Evolutionary conservation across 208 protist genomes (phyloP), one percentile per base, ranked within the genome.

Genomic region (Trypanosoma scelopori): DNA sequence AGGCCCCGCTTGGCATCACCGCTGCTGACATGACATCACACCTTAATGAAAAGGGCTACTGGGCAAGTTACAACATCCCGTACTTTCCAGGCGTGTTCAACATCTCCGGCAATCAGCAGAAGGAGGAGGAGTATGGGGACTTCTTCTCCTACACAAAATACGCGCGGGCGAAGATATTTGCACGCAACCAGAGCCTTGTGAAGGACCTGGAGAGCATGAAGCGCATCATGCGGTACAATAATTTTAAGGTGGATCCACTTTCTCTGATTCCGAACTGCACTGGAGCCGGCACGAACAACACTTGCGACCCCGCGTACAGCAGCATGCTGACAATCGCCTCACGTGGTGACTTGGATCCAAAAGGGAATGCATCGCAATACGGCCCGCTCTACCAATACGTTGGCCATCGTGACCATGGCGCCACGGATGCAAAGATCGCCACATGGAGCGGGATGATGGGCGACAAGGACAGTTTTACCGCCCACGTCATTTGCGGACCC

Each of bases 21-120:
- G 53, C 51, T n/a, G 43, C 57, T 20, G 95, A 98, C 63, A 72
- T 84, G 32, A 95, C 90, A 1, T 20, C 22, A 7, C 35, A 71
- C 16, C 57, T 93, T 0, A 66, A 49, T 16, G 53, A 55, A 20
- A 23, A 67, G 12, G 66, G 65, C 5, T 92, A 85, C 71, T 95
- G 84, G 84, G 74, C 86, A 18, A 83, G 72, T 49, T 97, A 91
- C 74, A 97, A 97, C 67, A 75, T 91, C 37, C 91, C 91, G 22
- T 92, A 65, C 48, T 90, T 92, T 56, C 32, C 55, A 16, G 67
- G 82, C 46, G 79, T 91, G 28, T 95, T 88, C 67, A 75, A 91
- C 35, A 69, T 82, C 37, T 81, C 82, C 16, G 89, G 89, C 23
- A 91, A 65, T 47, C 47, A 37, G 13, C 42, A 55, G 7, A 41